phyloP scores from a whole-genome alignment of 2,329 filamentous ascomycete genomes.

The Ophiostoma montium region DNA sequence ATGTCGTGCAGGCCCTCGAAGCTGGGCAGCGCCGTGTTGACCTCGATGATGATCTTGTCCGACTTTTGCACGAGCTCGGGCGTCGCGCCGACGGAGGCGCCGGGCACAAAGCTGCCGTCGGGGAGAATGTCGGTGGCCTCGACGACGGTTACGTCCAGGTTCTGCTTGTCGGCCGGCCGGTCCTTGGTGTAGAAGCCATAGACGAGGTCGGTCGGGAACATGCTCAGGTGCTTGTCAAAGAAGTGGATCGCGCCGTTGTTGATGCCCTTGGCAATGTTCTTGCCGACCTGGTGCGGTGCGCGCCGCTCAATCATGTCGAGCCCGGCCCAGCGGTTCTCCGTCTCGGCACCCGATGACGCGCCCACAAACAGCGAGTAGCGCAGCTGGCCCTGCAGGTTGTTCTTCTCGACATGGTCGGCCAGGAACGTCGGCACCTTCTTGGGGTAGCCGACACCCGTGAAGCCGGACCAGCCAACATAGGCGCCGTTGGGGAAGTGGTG shows the following conservation, averaged over 20 bases:
- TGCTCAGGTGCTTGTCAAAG: slow-evolving; percentile 86
- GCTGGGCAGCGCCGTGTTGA: slow-evolving; percentile 73
- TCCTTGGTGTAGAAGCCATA: slow-evolving; percentile 81
- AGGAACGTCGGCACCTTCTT: slow-evolving; percentile 77
- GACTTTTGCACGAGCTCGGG: slow-evolving; percentile 83
- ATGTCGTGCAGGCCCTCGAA: slow-evolving; percentile 88
- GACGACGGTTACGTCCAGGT: slow-evolving; percentile 70
- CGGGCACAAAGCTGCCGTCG: slow-evolving; percentile 77
- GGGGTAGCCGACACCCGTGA: slow-evolving; percentile 80
- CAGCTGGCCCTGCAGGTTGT: slow-evolving; percentile 67
- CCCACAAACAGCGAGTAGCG: slow-evolving; percentile 82
- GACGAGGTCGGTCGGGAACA: slow-evolving; percentile 79
- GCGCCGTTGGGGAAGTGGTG: slow-evolving; percentile 68
- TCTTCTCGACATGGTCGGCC: slow-evolving; percentile 80
- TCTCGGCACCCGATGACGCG: slow-evolving; percentile 79
- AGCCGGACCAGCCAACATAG: slow-evolving; percentile 86
- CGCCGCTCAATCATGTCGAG: slow-evolving; percentile 83
- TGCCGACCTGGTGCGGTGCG: slow-evolving; percentile 78
- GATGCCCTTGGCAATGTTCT: slow-evolving; percentile 80
- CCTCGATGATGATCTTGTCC: slow-evolving; percentile 86
- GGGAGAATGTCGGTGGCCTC: slow-evolving; percentile 79
- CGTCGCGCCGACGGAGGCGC: slow-evolving; percentile 71
- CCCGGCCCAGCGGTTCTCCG: slow-evolving; percentile 80
- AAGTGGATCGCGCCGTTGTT: slow-evolving; percentile 81
- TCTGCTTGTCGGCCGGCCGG: slow-evolving; percentile 55